phyloP scores from a whole-genome alignment of 2,329 filamentous ascomycete species.

The Venturia nashicola region DNA sequence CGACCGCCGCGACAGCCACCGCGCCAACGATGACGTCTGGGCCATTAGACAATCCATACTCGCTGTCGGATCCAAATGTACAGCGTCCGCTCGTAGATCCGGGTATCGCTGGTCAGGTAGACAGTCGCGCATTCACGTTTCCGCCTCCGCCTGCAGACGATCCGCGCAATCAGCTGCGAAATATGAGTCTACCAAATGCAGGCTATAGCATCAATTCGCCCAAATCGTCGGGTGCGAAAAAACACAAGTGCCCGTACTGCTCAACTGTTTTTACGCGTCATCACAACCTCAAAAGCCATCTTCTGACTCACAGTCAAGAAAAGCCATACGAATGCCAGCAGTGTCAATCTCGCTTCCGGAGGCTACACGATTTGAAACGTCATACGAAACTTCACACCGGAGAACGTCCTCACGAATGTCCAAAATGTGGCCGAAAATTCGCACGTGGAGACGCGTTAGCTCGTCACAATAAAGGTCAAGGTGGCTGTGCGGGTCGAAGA shows the following conservation, averaged over 20 bases:
- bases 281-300: conserved; percentile 93
- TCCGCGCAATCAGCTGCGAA: conserved; percentile 39
- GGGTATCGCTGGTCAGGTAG: conserved; percentile 18
- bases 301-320: conserved; percentile 95
- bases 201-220: conserved; percentile 43
- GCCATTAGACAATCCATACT: conserved; percentile 20
- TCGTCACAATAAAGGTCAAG: conserved; percentile 87
- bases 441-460: conserved; percentile 90
- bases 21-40: conserved; percentile 38
- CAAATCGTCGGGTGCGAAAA: conserved; percentile 60
- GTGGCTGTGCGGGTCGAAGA: conserved; percentile 84
- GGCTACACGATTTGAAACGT: conserved; percentile 87
- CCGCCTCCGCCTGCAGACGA: conserved; percentile 41
- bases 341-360: conserved; percentile 85
- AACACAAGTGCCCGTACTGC: conserved; percentile 95
- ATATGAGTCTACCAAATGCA: conserved; percentile 45
- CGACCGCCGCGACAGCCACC: conserved; percentile 33
- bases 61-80: conserved; percentile 25
- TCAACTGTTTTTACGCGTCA: conserved; percentile 93
- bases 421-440: conserved; percentile 89
- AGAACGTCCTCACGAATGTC: conserved; percentile 87
- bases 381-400: conserved; percentile 95
- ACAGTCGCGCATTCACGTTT: conserved; percentile 50
- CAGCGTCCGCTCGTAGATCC: conserved; percentile 6
- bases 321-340: conserved; percentile 91